Percentiles rank a stretch among this genome's conserved stretches.
phyloP scores from a whole-genome alignment of 306 rosid genomes.

The Senna tora region DNA sequence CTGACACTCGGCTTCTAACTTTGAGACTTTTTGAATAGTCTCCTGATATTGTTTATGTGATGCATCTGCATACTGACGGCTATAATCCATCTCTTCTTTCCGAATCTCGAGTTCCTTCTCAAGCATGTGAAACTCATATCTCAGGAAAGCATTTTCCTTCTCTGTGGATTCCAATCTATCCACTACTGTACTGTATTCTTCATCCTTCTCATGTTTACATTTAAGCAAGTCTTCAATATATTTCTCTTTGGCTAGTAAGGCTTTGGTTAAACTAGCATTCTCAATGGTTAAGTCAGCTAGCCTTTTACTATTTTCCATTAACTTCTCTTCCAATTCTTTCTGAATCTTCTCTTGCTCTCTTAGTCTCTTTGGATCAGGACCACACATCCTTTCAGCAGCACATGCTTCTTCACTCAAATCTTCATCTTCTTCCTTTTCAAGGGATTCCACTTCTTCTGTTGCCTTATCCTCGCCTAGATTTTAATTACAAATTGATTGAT shows the following conservation, averaged over 20 bases:
- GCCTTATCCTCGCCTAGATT: constrained; percentile 41
- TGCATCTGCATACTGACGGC: constrained; percentile 59
- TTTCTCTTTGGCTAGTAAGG: constrained; percentile 60
- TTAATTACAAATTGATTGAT: constrained; percentile 4
- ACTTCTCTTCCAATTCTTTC: constrained; percentile 60
- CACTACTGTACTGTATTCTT: constrained; percentile 63
- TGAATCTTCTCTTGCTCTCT: constrained; percentile 55
- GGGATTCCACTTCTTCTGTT: constrained; percentile 36
- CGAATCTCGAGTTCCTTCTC: constrained; percentile 80
- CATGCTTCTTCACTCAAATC: constrained; percentile 38
- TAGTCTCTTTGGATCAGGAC: constrained; percentile 43
- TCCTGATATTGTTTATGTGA: constrained; percentile 62
- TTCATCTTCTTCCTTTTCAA: constrained; percentile 43
- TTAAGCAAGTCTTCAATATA: constrained; percentile 50
- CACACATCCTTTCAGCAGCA: constrained; percentile 47
- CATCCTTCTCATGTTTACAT: constrained; percentile 57
- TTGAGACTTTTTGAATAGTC: constrained; percentile 56
- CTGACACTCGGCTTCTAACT: constrained; percentile 80
- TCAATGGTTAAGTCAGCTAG: constrained; percentile 53
- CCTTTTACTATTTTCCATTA: constrained; percentile 48
- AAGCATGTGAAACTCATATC: constrained; percentile 77
- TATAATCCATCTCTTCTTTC: constrained; percentile 68
- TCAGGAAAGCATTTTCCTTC: constrained; percentile 76
- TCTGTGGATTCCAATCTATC: constrained; percentile 70
- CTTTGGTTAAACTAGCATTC: constrained; percentile 56